phyloP scores from a whole-genome alignment of 345 rosid species.

The Camelina hispida region DNA sequence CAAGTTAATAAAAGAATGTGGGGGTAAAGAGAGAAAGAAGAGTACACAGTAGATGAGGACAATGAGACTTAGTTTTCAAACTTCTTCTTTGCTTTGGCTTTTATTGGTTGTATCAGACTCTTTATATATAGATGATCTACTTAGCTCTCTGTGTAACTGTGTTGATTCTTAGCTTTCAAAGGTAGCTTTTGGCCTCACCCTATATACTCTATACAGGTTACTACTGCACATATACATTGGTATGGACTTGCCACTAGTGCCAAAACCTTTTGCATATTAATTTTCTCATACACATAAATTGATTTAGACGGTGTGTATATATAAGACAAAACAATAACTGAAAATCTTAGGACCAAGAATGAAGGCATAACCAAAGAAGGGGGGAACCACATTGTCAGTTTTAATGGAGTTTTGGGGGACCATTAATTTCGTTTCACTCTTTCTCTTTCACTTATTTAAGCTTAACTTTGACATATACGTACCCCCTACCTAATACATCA shows the following conservation, averaged over 20 bases:
- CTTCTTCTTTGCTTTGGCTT: slow-evolving; percentile 43
- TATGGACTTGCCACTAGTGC: slow-evolving; percentile 41
- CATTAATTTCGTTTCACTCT: slow-evolving; percentile 34
- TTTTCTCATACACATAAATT: slow-evolving; percentile 12
- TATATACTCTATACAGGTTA: slow-evolving; percentile 39
- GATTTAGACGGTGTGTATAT: slow-evolving; percentile 16
- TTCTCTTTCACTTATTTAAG: slow-evolving; percentile 44
- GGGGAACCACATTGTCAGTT: slow-evolving; percentile 49
- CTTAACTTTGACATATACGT: slow-evolving; percentile 37
- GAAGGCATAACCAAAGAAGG: slow-evolving; percentile 41
- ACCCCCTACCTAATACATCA: slow-evolving; percentile 32
- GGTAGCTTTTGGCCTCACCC: slow-evolving; percentile 48
- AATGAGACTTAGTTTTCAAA: slow-evolving; percentile 48
- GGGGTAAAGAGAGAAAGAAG: slow-evolving; percentile 38
- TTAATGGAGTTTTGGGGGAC: slow-evolving; percentile 36
- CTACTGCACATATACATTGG: slow-evolving; percentile 45
- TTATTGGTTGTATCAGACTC: slow-evolving; percentile 41
- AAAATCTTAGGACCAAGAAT: slow-evolving; percentile 44
- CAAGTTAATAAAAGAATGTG: slow-evolving; percentile 46
- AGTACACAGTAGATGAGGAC: slow-evolving; percentile 48
- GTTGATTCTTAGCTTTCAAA: slow-evolving; percentile 42
- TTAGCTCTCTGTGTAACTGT: slow-evolving; percentile 39
- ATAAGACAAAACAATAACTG: slow-evolving; percentile 41
- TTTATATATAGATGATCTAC: slow-evolving; percentile 38
- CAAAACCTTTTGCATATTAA: slow-evolving; percentile 30